Percentiles rank a stretch among this genome's conserved stretches.
phyloP scores from a whole-genome alignment of 352 stramenopile genomes.

The Globisporangium lucens region DNA sequence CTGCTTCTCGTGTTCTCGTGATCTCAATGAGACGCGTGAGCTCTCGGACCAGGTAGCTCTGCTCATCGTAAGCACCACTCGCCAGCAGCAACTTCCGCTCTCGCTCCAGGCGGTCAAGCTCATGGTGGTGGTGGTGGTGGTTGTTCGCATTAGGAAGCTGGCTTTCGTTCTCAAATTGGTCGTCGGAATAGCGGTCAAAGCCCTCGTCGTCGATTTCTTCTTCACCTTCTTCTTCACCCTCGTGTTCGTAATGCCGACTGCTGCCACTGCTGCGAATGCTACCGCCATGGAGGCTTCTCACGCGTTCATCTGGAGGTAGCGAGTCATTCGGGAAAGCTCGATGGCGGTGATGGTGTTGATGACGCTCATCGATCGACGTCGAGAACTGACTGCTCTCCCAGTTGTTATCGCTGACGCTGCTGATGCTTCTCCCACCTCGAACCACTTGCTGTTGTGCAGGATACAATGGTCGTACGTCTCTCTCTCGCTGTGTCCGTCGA shows the following conservation, averaged over 20 bases:
- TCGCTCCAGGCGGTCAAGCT: conserved; percentile 45
- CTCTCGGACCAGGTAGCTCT: conserved; percentile 67
- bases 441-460: not conserved
- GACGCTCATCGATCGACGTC: not conserved
- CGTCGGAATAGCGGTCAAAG: not conserved
- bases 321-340: not conserved
- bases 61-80: conserved; percentile 54
- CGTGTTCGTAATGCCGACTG: conserved; percentile 18
- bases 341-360: not conserved
- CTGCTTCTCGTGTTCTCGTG: conserved; percentile 20
- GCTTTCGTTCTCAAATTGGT: conserved; percentile 15
- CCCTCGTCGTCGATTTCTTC: not conserved
- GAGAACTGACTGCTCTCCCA: conserved; percentile 1
- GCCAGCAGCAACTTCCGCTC: conserved; percentile 58
- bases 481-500: not conserved
- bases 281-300: not conserved
- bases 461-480: not conserved
- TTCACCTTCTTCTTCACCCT: not conserved
- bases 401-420: not conserved
- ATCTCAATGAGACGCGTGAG: conserved; percentile 54
- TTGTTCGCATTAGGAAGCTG: not conserved
- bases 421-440: not conserved
- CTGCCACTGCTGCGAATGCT: conserved; percentile 5
- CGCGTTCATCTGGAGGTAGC: not conserved
- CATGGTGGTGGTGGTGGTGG: conserved; percentile 1